These are phyloP conservation scores for Penicillium concentricum DNA, from an alignment of 2,329 filamentous ascomycete genomes.

Conservation along the genomic window DNA sequence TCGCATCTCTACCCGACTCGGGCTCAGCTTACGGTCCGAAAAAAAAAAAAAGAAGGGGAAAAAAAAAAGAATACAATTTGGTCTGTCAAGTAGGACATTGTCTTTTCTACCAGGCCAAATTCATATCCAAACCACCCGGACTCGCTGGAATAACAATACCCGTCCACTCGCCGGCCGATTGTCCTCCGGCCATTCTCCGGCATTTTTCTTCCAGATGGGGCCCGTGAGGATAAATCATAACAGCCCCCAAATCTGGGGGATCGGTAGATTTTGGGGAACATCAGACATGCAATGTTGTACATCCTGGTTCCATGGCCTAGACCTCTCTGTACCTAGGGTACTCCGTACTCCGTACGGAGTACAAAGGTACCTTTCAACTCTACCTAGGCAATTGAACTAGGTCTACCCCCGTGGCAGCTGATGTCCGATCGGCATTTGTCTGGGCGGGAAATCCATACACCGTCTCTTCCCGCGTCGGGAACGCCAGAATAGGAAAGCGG, in stretches of 20 bases:
- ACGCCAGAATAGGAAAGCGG: conserved; percentile 21
- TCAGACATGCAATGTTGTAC: not conserved
- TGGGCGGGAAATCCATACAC: conserved; percentile 14
- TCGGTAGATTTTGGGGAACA: conserved; percentile 3
- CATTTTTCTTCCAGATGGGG: not conserved
- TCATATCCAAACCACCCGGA: not conserved
- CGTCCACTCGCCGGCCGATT: conserved; percentile 4
- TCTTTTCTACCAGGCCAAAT: conserved; percentile 2
- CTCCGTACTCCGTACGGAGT: too few species aligned
- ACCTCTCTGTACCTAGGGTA: not conserved
- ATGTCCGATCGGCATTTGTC: conserved; percentile 23
- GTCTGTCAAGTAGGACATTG: conserved; percentile 5
- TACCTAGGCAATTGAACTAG: not conserved
- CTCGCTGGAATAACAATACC: conserved; percentile 8
- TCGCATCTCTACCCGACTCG: conserved; percentile 8
- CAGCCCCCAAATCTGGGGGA: conserved; percentile 1
- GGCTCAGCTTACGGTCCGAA: conserved; percentile 3
- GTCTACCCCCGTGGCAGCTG: conserved; percentile 5
- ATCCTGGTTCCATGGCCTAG: not conserved
- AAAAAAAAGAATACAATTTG: not conserved
- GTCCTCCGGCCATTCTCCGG: conserved; percentile 12
- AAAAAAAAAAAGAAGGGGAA: not conserved
- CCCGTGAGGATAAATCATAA: not conserved
- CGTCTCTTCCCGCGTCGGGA: conserved; percentile 19
- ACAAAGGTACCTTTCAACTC: not conserved